Evolutionary conservation across 2,329 filamentous ascomycete genomes (phyloP).

Genomic region (Colletotrichum lini): DNA sequence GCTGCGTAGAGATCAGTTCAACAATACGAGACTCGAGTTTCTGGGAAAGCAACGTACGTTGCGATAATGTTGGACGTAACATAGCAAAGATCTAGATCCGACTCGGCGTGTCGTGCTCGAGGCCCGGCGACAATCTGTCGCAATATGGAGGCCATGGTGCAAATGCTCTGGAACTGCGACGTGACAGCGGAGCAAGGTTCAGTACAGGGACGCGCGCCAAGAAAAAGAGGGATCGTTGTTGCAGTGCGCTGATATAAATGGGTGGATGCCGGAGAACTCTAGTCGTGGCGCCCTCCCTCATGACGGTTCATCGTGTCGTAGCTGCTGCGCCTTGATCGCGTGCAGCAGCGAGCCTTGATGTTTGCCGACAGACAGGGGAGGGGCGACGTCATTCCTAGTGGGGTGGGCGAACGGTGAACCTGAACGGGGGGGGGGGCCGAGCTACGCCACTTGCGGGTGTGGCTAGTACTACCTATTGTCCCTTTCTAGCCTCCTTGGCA

Average conservation of each 20-base stretch:
- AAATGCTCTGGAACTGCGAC: slow-evolving; percentile 15
- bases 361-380: slow-evolving; percentile 13
- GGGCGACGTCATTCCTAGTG: slow-evolving; percentile 40
- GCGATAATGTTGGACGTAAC: slow-evolving; percentile 85
- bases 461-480: slow-evolving; percentile 20
- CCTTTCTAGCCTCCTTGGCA: slow-evolving; percentile 26
- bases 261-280: neutral
- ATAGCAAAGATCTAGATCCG: slow-evolving; percentile 94
- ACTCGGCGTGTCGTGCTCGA: slow-evolving; percentile 85
- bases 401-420: slow-evolving; percentile 9
- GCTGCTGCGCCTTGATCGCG: slow-evolving; percentile 36
- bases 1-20: slow-evolving; percentile 62
- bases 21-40: slow-evolving; percentile 50
- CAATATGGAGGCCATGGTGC: slow-evolving; percentile 79
- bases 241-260: slow-evolving; percentile 35
- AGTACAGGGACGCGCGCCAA: slow-evolving; percentile 21
- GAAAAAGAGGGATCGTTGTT: slow-evolving; percentile 15
- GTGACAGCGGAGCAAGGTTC: slow-evolving; percentile 33
- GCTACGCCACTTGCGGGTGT: slow-evolving; percentile 39
- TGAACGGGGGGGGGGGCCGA: slow-evolving; percentile 2
- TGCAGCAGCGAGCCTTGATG: slow-evolving; percentile 34
- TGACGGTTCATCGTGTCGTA: slow-evolving; percentile 14
- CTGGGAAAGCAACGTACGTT: slow-evolving; percentile 60
- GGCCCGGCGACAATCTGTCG: slow-evolving; percentile 94
- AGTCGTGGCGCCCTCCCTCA: slow-evolving; percentile 21